Evolutionary conservation across 2,329 filamentous ascomycete genomes (phyloP).

Genomic region (Ophiosphaerella korrae): DNA sequence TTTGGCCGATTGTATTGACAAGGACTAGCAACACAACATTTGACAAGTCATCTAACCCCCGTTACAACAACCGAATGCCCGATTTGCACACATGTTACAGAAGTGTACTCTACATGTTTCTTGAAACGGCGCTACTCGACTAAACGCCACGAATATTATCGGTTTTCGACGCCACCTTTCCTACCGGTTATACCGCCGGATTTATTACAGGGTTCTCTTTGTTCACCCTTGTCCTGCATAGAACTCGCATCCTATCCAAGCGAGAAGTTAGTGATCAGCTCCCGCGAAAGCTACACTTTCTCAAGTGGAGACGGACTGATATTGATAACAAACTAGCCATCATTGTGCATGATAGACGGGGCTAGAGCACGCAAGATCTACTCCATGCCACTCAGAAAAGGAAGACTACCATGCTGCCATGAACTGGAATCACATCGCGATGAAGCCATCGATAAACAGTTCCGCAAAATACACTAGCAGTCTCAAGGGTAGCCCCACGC

Average conservation of each 20-base stretch:
- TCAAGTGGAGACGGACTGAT: too few relatives aligned
- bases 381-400: neutral
- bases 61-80: neutral
- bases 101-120: neutral
- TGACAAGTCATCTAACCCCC: neutral
- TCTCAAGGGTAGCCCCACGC: neutral
- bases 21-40: neutral
- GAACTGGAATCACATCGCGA: too few relatives aligned
- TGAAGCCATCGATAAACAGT: too few relatives aligned
- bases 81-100: neutral
- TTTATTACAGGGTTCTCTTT: neutral
- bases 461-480: neutral
- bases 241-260: neutral
- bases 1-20: neutral
- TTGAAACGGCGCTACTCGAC: slow-evolving; percentile 1
- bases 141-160: neutral
- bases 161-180: slow-evolving; percentile 2
- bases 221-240: neutral
- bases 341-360: too few relatives aligned
- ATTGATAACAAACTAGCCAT: too few relatives aligned
- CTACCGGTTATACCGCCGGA: neutral
- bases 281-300: too few relatives aligned
- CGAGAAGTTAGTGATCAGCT: neutral
- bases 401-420: too few relatives aligned
- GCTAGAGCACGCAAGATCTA: neutral